Conservation (phyloP, 1,284 basidiomycete genomes). For the Taiwanofungus camphoratus region DNA sequence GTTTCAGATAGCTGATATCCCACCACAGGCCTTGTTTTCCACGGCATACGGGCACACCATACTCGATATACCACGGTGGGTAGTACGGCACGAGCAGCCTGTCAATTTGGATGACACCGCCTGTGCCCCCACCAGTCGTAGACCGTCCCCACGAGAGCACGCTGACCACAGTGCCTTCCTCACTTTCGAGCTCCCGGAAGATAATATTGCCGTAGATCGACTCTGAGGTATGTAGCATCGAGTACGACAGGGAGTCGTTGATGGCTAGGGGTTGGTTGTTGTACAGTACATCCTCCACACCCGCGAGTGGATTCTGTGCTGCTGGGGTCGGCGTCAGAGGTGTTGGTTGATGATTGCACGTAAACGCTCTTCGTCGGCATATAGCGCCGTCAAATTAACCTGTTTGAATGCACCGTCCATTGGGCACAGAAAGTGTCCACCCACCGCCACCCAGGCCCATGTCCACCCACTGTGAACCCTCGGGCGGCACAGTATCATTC, state of each 20-base stretch:
- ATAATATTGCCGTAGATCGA: slow-evolving; percentile 78
- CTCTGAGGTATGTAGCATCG: slow-evolving; percentile 49
- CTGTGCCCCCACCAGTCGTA: slow-evolving; percentile 60
- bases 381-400: slow-evolving; percentile 81
- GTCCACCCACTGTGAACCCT: slow-evolving; percentile 55
- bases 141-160: slow-evolving; percentile 83
- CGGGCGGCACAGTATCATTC: slow-evolving; percentile 75
- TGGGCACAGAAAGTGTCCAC: slow-evolving; percentile 87
- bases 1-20: too few species aligned
- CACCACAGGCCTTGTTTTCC: too few species aligned
- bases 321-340: slow-evolving; percentile 35
- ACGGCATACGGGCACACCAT: slow-evolving; percentile 69
- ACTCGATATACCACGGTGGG: slow-evolving; percentile 76
- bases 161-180: slow-evolving; percentile 38
- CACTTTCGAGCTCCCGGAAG: slow-evolving; percentile 57
- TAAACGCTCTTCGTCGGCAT: slow-evolving; percentile 56
- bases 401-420: slow-evolving; percentile 88
- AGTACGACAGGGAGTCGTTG: slow-evolving; percentile 66
- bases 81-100: slow-evolving; percentile 79
- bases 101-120: slow-evolving; percentile 90
- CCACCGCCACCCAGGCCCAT: slow-evolving; percentile 39
- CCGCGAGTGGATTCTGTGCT: too few species aligned
- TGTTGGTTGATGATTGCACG: slow-evolving; percentile 81
- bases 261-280: slow-evolving; percentile 70
- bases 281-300: slow-evolving; percentile 37